phyloP scores from a whole-genome alignment of 345 rosid genomes.

The Syzygium grande region DNA sequence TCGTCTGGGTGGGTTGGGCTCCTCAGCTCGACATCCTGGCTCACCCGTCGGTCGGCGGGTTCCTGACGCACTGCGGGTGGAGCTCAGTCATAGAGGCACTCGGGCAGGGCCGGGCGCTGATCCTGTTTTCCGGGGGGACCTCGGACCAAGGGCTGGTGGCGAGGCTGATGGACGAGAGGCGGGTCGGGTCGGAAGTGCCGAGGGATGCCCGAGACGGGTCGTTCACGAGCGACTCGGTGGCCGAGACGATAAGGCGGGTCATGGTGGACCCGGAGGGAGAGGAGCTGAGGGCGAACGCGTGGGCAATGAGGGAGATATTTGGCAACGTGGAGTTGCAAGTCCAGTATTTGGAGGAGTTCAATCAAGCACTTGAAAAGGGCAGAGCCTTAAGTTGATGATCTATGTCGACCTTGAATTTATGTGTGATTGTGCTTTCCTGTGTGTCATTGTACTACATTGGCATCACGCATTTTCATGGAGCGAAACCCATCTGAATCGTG shows the following conservation, averaged over 20 bases:
- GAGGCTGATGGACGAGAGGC: neutral
- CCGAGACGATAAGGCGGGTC: constrained; percentile 8
- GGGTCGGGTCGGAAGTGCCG: constrained; percentile 8
- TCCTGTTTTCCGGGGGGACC: neutral
- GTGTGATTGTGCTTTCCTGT: neutral
- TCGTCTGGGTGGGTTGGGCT: constrained; percentile 8
- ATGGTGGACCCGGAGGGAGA: constrained; percentile 5
- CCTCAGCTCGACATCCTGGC: constrained; percentile 9
- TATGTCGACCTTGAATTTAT: neutral
- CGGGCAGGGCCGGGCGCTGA: neutral
- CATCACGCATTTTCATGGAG: neutral
- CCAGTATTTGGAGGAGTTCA: neutral
- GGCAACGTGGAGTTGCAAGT: neutral
- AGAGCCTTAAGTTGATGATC: neutral
- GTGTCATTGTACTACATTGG: neutral
- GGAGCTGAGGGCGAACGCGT: neutral
- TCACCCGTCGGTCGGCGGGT: constrained; percentile 10
- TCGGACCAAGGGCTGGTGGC: constrained; percentile 14
- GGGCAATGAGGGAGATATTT: constrained; percentile 5
- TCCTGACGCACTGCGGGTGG: constrained; percentile 17
- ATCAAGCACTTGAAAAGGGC: neutral
- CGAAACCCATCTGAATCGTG: neutral
- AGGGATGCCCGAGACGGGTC: constrained; percentile 8
- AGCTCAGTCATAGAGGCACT: constrained; percentile 13
- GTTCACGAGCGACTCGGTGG: constrained; percentile 3